phyloP scores from a whole-genome alignment of 2,329 filamentous ascomycete genomes.

The Aspergillus transmontanensis region DNA sequence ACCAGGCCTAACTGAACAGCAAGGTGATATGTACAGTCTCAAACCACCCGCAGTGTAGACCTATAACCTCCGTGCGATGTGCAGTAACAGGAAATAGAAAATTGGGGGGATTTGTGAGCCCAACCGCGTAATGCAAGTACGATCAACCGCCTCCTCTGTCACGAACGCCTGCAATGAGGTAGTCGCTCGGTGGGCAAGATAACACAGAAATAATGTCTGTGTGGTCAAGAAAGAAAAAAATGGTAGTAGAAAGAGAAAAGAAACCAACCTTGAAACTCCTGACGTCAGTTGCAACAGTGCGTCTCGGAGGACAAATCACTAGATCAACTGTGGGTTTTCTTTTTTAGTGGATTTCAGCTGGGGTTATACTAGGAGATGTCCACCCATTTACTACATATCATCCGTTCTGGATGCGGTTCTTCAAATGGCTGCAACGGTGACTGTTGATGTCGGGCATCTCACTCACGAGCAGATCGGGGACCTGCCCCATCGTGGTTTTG shows the following conservation, averaged over 20 bases:
- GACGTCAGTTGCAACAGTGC: conserved; percentile 21
- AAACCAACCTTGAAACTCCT: conserved; percentile 41
- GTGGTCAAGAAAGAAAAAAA: conserved; percentile 8
- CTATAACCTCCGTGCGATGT: conserved; percentile 1
- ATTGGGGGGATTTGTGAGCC: not conserved
- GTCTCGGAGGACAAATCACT: conserved; percentile 18
- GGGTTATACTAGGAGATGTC: conserved; percentile 13
- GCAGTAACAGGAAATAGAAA: conserved; percentile 1
- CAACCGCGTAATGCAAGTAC: conserved; percentile 10
- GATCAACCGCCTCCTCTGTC: conserved; percentile 9
- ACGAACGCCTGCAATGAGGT: conserved; percentile 11
- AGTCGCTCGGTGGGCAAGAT: conserved; percentile 8
- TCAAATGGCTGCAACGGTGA: conserved; percentile 7
- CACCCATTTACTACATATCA: conserved; percentile 19
- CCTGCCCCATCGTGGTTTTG: conserved; percentile 31
- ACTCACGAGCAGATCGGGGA: conserved; percentile 27
- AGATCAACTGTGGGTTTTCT: conserved; percentile 20
- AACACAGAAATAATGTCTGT: conserved; percentile 1
- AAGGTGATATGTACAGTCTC: conserved; percentile 26
- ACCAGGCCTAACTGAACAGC: conserved; percentile 20
- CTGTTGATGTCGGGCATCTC: conserved; percentile 1
- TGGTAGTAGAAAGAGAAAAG: conserved; percentile 23
- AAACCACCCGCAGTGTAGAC: conserved; percentile 16
- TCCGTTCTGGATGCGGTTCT: conserved; percentile 4
- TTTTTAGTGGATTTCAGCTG: conserved; percentile 28